Conservation (phyloP, 257 asterid species). For the Ilex asprella region DNA sequence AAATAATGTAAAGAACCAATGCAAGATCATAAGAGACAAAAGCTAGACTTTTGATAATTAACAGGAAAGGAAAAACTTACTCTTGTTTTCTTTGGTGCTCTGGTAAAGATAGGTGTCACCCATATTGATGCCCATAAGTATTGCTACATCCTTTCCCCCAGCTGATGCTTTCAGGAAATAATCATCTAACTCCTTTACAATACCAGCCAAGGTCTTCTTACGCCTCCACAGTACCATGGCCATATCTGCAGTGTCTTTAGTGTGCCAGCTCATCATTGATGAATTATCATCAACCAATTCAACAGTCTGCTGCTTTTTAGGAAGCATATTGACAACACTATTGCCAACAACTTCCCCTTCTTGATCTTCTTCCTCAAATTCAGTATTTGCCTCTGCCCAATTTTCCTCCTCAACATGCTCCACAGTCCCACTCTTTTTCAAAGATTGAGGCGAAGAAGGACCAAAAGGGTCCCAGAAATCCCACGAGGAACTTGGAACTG, state of each 20-base stretch:
- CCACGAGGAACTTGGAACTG: constrained; percentile 46
- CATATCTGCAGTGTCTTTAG: constrained; percentile 48
- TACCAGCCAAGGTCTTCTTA: constrained; percentile 43
- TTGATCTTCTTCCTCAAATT: constrained; percentile 44
- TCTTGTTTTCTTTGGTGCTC: constrained; percentile 44
- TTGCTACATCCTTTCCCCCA: constrained; percentile 58
- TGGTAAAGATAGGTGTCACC: constrained; percentile 44
- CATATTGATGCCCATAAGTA: constrained; percentile 52
- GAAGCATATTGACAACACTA: constrained; percentile 18
- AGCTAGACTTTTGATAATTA: constrained; percentile 1
- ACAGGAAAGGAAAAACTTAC: constrained; percentile 31
- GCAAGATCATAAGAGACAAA: not conserved
- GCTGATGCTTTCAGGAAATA: constrained; percentile 68
- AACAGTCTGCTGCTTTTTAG: constrained; percentile 18
- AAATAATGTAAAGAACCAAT: not conserved
- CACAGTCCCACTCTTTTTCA: constrained; percentile 15
- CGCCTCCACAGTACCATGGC: constrained; percentile 62
- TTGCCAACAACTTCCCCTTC: constrained; percentile 21
- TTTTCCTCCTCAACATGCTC: constrained; percentile 54
- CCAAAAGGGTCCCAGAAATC: constrained; percentile 65
- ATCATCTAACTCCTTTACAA: constrained; percentile 66
- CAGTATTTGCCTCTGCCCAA: constrained; percentile 59
- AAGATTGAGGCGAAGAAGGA: constrained; percentile 28
- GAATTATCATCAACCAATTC: constrained; percentile 44
- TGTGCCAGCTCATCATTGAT: constrained; percentile 45